A percentile compares a stretch with the other conserved stretches of the same genome.
Evolutionary conservation across 2,329 filamentous ascomycete genomes (phyloP).

Genomic region (Penicillium verrucosum): DNA sequence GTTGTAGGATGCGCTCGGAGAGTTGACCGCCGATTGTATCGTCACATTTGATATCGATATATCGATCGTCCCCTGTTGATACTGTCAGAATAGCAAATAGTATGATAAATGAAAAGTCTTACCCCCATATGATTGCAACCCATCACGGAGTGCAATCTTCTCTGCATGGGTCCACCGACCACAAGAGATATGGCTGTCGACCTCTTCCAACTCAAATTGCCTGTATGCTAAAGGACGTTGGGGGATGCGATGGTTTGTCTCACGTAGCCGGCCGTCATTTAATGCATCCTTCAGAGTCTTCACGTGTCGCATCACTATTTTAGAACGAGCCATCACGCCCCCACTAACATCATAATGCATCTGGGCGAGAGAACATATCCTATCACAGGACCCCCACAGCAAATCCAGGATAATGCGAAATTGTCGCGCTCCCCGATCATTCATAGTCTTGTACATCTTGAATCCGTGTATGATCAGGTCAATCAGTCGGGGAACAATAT

Average conservation of each 20-base stretch:
- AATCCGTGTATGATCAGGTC: slow-evolving; percentile 14
- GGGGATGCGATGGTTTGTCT: neutral
- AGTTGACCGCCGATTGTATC: neutral
- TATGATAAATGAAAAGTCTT: neutral
- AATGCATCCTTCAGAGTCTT: slow-evolving; percentile 8
- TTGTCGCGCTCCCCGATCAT: slow-evolving; percentile 2
- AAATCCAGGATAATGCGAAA: slow-evolving; percentile 9
- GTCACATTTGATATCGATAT: slow-evolving; percentile 5
- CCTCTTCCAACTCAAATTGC: slow-evolving; percentile 1
- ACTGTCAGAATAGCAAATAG: neutral
- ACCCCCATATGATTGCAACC: neutral
- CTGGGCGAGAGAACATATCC: neutral
- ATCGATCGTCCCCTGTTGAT: neutral
- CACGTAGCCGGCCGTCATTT: neutral
- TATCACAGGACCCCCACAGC: slow-evolving; percentile 6
- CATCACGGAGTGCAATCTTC: neutral
- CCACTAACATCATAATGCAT: neutral
- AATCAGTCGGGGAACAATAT: slow-evolving; percentile 14
- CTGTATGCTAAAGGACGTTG: neutral
- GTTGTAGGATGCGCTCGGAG: neutral
- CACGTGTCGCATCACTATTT: neutral
- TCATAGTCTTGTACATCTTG: slow-evolving; percentile 1
- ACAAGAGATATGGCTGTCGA: slow-evolving; percentile 1
- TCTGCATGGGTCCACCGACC: neutral
- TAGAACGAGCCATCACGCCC: neutral